These are phyloP conservation scores for Quercus agrifolia DNA, from an alignment of 306 rosid genomes.

Conservation along the genomic window DNA sequence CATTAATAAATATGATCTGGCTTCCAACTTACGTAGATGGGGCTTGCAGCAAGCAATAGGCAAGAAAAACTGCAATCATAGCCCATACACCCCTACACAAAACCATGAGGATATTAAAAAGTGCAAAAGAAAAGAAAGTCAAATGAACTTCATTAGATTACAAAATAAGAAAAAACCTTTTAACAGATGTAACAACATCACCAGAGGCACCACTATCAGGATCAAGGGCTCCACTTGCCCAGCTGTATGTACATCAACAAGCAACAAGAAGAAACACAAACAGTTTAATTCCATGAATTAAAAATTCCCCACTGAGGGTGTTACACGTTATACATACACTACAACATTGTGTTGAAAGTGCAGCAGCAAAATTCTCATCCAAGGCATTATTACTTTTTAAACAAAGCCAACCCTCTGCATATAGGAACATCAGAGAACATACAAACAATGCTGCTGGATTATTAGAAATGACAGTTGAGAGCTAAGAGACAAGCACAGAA, in stretches of 20 bases:
- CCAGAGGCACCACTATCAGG: conserved; percentile 78
- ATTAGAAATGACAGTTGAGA: neutral
- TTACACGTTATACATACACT: neutral
- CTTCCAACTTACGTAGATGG: conserved; percentile 85
- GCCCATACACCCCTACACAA: conserved; percentile 93
- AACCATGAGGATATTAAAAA: conserved; percentile 1
- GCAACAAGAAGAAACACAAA: neutral
- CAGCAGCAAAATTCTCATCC: neutral
- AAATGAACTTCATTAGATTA: neutral
- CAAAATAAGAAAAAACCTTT: conserved; percentile 55
- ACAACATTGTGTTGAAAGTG: neutral
- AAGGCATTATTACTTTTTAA: neutral
- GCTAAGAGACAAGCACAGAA: neutral
- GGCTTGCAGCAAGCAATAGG: conserved; percentile 97
- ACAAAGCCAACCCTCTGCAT: neutral
- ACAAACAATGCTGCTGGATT: neutral
- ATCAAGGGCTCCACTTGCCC: conserved; percentile 96
- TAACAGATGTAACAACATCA: conserved; percentile 86
- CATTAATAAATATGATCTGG: neutral
- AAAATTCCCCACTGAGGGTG: neutral
- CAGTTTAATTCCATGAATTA: neutral
- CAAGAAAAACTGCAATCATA: conserved; percentile 97
- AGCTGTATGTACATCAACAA: conserved; percentile 38
- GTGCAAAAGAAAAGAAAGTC: neutral
- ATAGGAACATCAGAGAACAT: neutral